A percentile compares a stretch with the other conserved stretches of the same genome.
These are phyloP conservation scores for Emericellopsis cladophorae DNA, from an alignment of 2,329 filamentous ascomycete species.

Conservation along the genomic window DNA sequence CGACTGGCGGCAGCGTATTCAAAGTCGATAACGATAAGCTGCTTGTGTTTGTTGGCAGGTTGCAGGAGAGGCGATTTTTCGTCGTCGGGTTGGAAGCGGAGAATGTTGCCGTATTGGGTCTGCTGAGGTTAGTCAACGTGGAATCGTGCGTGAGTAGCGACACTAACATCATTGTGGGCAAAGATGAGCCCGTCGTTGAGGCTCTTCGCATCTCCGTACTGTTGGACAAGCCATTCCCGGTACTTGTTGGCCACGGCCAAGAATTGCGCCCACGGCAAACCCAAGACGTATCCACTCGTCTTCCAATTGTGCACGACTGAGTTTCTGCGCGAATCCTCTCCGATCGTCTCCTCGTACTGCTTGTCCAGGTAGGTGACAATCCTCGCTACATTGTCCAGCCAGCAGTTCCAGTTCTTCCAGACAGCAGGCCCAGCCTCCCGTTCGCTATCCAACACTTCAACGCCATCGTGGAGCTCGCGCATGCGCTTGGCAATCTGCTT, in stretches of 20 bases:
- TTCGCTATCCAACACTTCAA: slow-evolving; percentile 73
- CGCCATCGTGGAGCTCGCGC: slow-evolving; percentile 87
- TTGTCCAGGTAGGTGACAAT: slow-evolving; percentile 43
- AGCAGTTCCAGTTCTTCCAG: slow-evolving; percentile 91
- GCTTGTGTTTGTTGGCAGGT: slow-evolving; percentile 88
- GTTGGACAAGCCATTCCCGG: slow-evolving; percentile 56
- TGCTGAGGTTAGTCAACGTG: slow-evolving; percentile 19
- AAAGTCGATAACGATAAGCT: slow-evolving; percentile 94
- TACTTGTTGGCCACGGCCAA: slow-evolving; percentile 65
- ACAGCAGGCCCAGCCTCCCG: slow-evolving; percentile 67
- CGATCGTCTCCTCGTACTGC: slow-evolving; percentile 31
- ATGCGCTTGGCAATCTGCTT: slow-evolving; percentile 94
- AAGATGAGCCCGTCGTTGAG: slow-evolving; percentile 74
- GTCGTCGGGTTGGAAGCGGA: slow-evolving; percentile 55
- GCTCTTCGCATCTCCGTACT: slow-evolving; percentile 54
- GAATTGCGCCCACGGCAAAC: slow-evolving; percentile 73
- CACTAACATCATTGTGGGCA: slow-evolving; percentile 87
- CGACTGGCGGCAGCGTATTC: slow-evolving; percentile 90
- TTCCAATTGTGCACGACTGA: slow-evolving; percentile 44
- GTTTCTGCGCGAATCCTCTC: slow-evolving; percentile 9
- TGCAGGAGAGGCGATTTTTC: slow-evolving; percentile 78
- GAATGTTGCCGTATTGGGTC: slow-evolving; percentile 98
- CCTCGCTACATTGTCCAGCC: slow-evolving; percentile 56
- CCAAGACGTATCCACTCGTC: slow-evolving; percentile 63
- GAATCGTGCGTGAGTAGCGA: not conserved